Evolutionary conservation across 352 stramenopile species (phyloP), one percentile per base, ranked within the genome.

Genomic region (Phytophthora vignae): DNA sequence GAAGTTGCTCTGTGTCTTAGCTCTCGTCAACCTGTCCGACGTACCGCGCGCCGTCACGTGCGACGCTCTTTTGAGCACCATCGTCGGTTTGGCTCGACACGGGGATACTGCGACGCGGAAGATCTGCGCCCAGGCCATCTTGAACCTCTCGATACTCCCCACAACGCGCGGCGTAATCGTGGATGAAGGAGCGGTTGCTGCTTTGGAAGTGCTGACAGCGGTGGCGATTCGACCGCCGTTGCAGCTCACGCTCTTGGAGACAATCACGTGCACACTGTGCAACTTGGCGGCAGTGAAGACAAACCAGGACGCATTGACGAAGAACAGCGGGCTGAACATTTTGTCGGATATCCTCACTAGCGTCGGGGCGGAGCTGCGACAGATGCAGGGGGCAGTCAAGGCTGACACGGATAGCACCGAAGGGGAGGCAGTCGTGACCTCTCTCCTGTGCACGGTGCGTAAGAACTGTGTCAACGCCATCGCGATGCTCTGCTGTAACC

Each of bases 71-170:
- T 55, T 95, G 29, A 86, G 36, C 25, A 82, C 77, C 42, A 72
- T 95, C 21, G 69, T 87, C 0, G 64, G 62, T 31, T 73, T 95
- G 11, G 69, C 67, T 2, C 79, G 79, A 60, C 56, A 82, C 1
- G 82, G 73, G 19, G 56, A 76, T 12, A 60, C 67, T 6, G 63
- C 59, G 19, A 77, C 78, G 3, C 68, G 71, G 17, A 70, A 64
- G 22, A 69, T 69, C 2, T 92, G 83, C 64, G 83, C 82, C 38
- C 84, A 88, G 53, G 87, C 83, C 31, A 59, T 95, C 15, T 63
- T 96, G 2, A 96, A 95, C 49, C 73, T 96, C 22, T 96, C 89
- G 15, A 92, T 96, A 38, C 56, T 94, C 17, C 85, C 86, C 3
- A 93, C 87, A 21, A 95, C 89, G 9, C 87, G 89, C 21, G 77